Conservation (phyloP, 1,284 basidiomycete species). For the Pseudozyma tsukubaensis region DNA sequence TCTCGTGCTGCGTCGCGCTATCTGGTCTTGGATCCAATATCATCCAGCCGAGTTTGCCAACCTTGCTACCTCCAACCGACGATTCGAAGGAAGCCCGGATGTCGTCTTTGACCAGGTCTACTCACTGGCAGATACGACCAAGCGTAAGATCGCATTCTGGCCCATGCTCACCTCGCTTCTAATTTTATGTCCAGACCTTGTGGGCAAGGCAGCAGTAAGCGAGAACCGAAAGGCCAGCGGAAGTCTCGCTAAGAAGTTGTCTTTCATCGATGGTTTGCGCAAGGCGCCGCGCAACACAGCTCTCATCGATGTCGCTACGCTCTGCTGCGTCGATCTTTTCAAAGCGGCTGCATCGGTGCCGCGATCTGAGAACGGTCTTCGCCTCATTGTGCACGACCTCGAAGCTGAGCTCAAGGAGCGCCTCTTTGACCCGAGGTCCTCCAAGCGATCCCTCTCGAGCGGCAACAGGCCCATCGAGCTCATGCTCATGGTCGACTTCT, state of each 20-base stretch:
- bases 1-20: conserved; percentile 79
- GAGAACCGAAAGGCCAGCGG: conserved; percentile 66
- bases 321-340: conserved; percentile 84
- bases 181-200: conserved; percentile 81
- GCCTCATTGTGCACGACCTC: conserved; percentile 73
- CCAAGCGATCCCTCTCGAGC: conserved; percentile 47
- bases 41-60: conserved; percentile 85
- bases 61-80: conserved; percentile 72
- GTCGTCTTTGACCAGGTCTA: conserved; percentile 67
- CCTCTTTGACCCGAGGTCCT: conserved; percentile 59
- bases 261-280: conserved; percentile 70
- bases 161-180: conserved; percentile 83
- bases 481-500: conserved; percentile 61
- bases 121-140: conserved; percentile 69
- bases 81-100: conserved; percentile 67
- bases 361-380: conserved; percentile 74
- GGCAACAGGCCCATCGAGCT: conserved; percentile 57
- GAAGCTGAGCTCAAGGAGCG: conserved; percentile 59
- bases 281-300: conserved; percentile 59
- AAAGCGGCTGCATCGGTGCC: conserved; percentile 80
- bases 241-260: conserved; percentile 69
- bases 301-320: conserved; percentile 76
- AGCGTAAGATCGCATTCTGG: conserved; percentile 78
- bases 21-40: conserved; percentile 92
- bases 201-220: conserved; percentile 71